Percentiles rank a stretch among this genome's conserved stretches.
phyloP scores from a whole-genome alignment of 2,329 filamentous ascomycete species.

The Penicillium hordei region DNA sequence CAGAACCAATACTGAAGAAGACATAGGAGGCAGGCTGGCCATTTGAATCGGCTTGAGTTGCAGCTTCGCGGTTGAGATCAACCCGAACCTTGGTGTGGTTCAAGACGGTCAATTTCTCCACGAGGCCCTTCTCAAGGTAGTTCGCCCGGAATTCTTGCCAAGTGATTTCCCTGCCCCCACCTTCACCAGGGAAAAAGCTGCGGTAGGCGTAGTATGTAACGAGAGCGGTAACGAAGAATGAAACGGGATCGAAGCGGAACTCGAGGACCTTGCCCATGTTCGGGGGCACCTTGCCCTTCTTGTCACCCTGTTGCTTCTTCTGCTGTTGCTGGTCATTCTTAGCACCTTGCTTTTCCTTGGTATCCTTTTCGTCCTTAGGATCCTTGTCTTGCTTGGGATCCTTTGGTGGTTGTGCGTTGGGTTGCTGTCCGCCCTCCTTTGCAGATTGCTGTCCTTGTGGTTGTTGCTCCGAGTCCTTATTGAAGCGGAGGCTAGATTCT shows the following conservation, averaged over 20 bases:
- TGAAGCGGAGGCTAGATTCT: neutral
- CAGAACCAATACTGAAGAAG: constrained; percentile 92
- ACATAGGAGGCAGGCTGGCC: constrained; percentile 72
- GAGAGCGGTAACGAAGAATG: constrained; percentile 58
- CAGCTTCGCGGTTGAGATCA: constrained; percentile 72
- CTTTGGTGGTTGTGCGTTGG: constrained; percentile 5
- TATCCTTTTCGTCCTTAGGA: constrained; percentile 5
- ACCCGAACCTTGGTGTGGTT: constrained; percentile 77
- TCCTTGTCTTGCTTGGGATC: constrained; percentile 6
- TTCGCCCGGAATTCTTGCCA: constrained; percentile 95
- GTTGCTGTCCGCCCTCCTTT: constrained; percentile 27
- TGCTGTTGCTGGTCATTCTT: constrained; percentile 19
- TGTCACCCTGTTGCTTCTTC: constrained; percentile 28
- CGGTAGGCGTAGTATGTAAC: constrained; percentile 64
- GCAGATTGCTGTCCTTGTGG: constrained; percentile 22
- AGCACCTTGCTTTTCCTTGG: constrained; percentile 9
- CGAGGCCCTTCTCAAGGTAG: constrained; percentile 92
- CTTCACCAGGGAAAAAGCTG: constrained; percentile 65
- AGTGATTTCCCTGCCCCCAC: constrained; percentile 75
- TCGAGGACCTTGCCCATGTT: constrained; percentile 43
- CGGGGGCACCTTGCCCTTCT: constrained; percentile 29
- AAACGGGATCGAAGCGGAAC: constrained; percentile 56
- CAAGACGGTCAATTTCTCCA: constrained; percentile 85
- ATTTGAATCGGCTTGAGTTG: constrained; percentile 69
- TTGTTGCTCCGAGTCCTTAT: constrained; percentile 29